Evolutionary conservation across 2,329 filamentous ascomycete species (phyloP).

Genomic region (Colletotrichum lini): DNA sequence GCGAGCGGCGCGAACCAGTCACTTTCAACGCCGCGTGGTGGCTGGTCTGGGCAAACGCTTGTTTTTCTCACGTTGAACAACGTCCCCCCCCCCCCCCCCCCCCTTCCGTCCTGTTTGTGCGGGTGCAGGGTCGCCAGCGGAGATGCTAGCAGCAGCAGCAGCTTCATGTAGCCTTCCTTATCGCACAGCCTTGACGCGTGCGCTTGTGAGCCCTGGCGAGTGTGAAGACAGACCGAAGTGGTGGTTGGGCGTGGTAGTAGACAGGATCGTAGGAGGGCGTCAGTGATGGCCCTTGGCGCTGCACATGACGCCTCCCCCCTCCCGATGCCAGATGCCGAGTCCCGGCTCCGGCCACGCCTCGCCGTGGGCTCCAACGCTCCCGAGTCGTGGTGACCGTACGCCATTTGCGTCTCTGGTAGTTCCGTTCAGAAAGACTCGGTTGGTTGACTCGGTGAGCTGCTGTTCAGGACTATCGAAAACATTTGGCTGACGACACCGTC

Average conservation of each 20-base stretch:
- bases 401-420: neutral
- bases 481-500: neutral
- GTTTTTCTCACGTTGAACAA: conserved; percentile 8
- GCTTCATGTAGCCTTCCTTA: neutral
- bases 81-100: neutral
- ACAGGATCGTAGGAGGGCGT: neutral
- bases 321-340: conserved; percentile 28
- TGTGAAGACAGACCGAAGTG: neutral
- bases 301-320: neutral
- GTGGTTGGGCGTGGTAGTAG: too few relatives aligned
- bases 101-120: conserved; percentile 8
- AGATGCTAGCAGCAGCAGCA: neutral
- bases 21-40: conserved; percentile 26
- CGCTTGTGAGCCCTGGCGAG: conserved; percentile 8
- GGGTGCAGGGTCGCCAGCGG: conserved; percentile 14
- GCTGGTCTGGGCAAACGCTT: conserved; percentile 42
- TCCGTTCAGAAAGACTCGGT: neutral
- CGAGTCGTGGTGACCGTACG: neutral
- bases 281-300: conserved; percentile 36
- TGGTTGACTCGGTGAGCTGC: too few relatives aligned
- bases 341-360: conserved; percentile 33
- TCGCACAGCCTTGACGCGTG: conserved; percentile 24
- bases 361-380: conserved; percentile 5
- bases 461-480: too few relatives aligned
- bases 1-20: conserved; percentile 3